Conservation (phyloP, 2,329 filamentous ascomycete genomes). For the Cladosporium sphaerospermum region DNA sequence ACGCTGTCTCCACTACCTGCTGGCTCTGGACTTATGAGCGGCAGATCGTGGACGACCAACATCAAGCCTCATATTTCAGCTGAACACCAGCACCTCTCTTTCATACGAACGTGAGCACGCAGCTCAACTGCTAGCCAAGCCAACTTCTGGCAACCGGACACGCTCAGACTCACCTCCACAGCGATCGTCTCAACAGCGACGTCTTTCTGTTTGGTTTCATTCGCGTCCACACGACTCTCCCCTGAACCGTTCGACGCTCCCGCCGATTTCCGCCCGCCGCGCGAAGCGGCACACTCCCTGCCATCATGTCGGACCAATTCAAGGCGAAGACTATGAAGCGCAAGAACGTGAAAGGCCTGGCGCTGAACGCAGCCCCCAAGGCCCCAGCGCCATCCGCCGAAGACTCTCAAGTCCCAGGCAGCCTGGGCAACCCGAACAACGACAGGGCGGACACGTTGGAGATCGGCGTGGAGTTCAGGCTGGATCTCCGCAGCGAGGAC, state of each 20-base stretch:
- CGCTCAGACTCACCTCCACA: no score
- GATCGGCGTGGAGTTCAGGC: slow-evolving; percentile 94
- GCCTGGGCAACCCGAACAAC: slow-evolving; percentile 50
- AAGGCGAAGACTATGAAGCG: slow-evolving; percentile 82
- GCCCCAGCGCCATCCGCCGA: slow-evolving; percentile 64
- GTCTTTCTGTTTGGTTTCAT: neutral
- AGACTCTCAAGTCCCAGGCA: slow-evolving; percentile 57
- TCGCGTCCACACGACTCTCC: neutral
- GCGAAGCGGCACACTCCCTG: slow-evolving; percentile 2
- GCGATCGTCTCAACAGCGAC: neutral
- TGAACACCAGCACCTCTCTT: no score
- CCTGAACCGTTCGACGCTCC: neutral
- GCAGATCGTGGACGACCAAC: no score
- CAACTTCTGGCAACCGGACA: neutral
- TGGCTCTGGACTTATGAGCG: no score
- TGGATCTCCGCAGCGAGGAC: slow-evolving; percentile 87
- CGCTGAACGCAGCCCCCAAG: slow-evolving; percentile 73
- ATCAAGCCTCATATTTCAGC: no score
- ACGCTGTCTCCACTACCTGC: no score
- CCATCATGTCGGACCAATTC: slow-evolving; percentile 52
- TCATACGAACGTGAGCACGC: neutral
- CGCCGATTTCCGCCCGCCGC: slow-evolving; percentile 1
- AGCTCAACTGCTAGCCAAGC: neutral
- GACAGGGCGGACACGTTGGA: slow-evolving; percentile 69
- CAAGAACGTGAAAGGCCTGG: slow-evolving; percentile 97